Evolutionary conservation across 192 early-diverging fungal genomes (phyloP).

Genomic region (Backusella psychrophila): DNA sequence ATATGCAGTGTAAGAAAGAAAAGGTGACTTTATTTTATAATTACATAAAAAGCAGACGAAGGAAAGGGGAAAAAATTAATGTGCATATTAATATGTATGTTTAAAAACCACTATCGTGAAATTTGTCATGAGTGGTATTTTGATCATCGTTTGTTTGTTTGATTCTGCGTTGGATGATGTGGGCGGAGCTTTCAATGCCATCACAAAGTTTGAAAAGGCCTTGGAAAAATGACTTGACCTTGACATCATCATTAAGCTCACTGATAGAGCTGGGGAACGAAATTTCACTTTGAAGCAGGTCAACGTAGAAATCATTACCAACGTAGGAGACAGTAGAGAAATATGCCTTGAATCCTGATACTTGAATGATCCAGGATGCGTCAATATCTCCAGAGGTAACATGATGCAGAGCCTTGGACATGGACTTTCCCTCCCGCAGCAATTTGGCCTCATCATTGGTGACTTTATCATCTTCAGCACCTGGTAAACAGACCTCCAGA

Average conservation of each 20-base stretch:
- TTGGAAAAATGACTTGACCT: neutral
- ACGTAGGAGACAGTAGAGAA: neutral
- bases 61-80: too few relatives aligned
- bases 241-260: neutral
- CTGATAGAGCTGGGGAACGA: neutral
- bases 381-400: neutral
- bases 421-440: neutral
- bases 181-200: neutral
- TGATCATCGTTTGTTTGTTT: too few relatives aligned
- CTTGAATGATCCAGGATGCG: neutral
- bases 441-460: neutral
- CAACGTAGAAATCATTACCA: neutral
- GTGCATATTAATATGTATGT: too few relatives aligned
- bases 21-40: too few relatives aligned
- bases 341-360: neutral
- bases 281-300: neutral
- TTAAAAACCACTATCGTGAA: too few relatives aligned
- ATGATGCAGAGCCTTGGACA: neutral
- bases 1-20: too few relatives aligned
- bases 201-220: neutral
- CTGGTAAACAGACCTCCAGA: neutral
- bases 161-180: neutral
- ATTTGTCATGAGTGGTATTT: too few relatives aligned
- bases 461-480: neutral
- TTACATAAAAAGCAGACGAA: too few relatives aligned